Evolutionary conservation across 441 rosid genomes (phyloP), one percentile per base, ranked within the genome.

Genomic region (Populus hybrid): DNA sequence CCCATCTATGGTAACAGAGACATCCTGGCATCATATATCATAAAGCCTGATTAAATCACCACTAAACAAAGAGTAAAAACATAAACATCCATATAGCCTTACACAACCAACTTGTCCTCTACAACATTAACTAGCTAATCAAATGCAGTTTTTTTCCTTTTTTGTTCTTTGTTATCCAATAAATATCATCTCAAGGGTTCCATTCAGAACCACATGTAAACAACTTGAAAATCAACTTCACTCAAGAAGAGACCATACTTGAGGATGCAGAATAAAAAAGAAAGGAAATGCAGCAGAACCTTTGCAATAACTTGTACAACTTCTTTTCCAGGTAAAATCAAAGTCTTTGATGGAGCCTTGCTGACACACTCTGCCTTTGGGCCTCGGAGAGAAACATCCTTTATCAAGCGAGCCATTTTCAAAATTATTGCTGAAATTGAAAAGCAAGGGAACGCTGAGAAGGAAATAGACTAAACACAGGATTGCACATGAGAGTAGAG

Each of bases 251-350:
- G 72, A 70, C 26, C 16, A 61, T 29, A 74, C 35, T 61, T 6
- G 9, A 28, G n/a, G 63, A 61, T 69, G 50, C 50, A 80, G 21
- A 70, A 33, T 26, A 67, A 12, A 35, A 72, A 59, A 36, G 26
- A 72, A 23, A 66, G 31, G 28, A 82, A 70, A 68, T 33, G 69
- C 20, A 18, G 70, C 42, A 76, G 75, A 83, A 96, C 99, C 98
- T 94, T 91, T 16, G 98, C 98, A 80, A 89, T 75, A 86, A 96
- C 90, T 92, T 94, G 97, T 82, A 89, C 98, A 85, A 96, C 91
- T 61, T 96, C 98, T 80, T 89, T 89, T 9, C 92, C 94, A 74
- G 90, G 92, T 79, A 96, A 87, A 74, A 92, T 89, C 53, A 96
- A 81, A 67, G 90, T 88, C 84, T 84, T 89, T 76, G 86, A 81